phyloP scores from a whole-genome alignment of 2,329 filamentous ascomycete genomes.

The Hymenoscyphus salicellus region DNA sequence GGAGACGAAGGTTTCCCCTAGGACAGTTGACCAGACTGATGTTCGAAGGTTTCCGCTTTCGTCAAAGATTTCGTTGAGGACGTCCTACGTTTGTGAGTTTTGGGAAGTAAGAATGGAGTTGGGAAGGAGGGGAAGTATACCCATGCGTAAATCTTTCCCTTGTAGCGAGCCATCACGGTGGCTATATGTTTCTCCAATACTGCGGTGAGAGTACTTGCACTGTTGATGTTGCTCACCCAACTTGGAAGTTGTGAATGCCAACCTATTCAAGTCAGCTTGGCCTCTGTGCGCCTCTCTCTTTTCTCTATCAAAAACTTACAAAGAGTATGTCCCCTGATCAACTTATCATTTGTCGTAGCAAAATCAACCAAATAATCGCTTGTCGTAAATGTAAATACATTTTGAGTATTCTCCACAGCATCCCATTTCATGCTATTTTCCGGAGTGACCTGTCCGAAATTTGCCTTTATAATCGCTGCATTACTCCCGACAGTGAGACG shows the following conservation, averaged over 20 bases:
- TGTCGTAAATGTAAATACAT: constrained; percentile 53
- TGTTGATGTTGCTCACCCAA: constrained; percentile 57
- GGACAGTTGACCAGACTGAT: constrained; percentile 63
- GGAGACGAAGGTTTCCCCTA: constrained; percentile 67
- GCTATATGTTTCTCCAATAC: constrained; percentile 60
- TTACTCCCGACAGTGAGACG: constrained; percentile 49
- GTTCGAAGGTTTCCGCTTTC: constrained; percentile 47
- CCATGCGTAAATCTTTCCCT: constrained; percentile 60
- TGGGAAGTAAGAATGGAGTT: constrained; percentile 30
- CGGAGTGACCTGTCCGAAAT: constrained; percentile 64
- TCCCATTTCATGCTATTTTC: constrained; percentile 75
- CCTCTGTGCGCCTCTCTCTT: no score
- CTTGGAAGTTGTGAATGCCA: constrained; percentile 60
- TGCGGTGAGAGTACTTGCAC: constrained; percentile 49
- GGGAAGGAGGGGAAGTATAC: constrained; percentile 8
- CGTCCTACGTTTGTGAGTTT: constrained; percentile 60
- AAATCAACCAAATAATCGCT: constrained; percentile 60
- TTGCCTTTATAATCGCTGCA: constrained; percentile 54
- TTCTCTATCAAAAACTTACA: constrained; percentile 63
- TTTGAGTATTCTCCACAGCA: constrained; percentile 47
- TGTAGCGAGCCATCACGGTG: constrained; percentile 55
- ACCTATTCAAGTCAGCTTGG: constrained; percentile 45
- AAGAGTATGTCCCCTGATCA: constrained; percentile 64
- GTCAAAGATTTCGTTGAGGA: constrained; percentile 63
- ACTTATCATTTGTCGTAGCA: constrained; percentile 53